These are phyloP conservation scores for Aspergillus caelatus DNA, from an alignment of 2,329 filamentous ascomycete genomes.

Conservation along the genomic window DNA sequence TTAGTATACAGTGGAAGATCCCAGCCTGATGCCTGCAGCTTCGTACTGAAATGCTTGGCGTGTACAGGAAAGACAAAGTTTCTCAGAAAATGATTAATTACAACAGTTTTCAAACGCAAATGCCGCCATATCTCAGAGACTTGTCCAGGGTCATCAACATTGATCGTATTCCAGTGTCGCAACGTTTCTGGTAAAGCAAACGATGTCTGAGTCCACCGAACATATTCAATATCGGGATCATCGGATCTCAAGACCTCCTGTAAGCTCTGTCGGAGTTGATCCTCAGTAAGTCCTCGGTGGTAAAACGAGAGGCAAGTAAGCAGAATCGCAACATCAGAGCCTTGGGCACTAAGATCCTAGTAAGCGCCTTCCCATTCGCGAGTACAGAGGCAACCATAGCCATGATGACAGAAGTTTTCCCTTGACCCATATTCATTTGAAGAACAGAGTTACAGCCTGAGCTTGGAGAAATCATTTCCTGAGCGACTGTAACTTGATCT, in stretches of 20 bases:
- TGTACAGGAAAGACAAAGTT: slow-evolving; percentile 67
- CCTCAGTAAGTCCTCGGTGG: slow-evolving; percentile 57
- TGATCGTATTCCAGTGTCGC: slow-evolving; percentile 59
- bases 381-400: slow-evolving; percentile 63
- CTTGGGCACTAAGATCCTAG: slow-evolving; percentile 63
- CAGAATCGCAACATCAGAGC: slow-evolving; percentile 64
- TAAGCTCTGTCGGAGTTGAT: slow-evolving; percentile 55
- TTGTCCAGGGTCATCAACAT: slow-evolving; percentile 60
- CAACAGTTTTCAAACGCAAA: slow-evolving; percentile 53
- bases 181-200: slow-evolving; percentile 50
- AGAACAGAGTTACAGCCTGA: slow-evolving; percentile 61
- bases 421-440: slow-evolving; percentile 71
- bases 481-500: slow-evolving; percentile 65
- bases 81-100: slow-evolving; percentile 64
- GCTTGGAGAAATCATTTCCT: slow-evolving; percentile 59
- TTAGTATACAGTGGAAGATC: slow-evolving; percentile 58
- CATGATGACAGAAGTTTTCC: slow-evolving; percentile 71
- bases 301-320: slow-evolving; percentile 71
- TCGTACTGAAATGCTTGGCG: slow-evolving; percentile 65
- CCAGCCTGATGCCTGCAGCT: slow-evolving; percentile 69
- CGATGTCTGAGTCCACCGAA: slow-evolving; percentile 50
- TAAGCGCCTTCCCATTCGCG: slow-evolving; percentile 54
- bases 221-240: slow-evolving; percentile 61
- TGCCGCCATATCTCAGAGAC: slow-evolving; percentile 54
- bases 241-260: slow-evolving; percentile 58